Evolutionary conservation across 2,329 filamentous ascomycete genomes (phyloP).

Genomic region (Claviceps monticola): DNA sequence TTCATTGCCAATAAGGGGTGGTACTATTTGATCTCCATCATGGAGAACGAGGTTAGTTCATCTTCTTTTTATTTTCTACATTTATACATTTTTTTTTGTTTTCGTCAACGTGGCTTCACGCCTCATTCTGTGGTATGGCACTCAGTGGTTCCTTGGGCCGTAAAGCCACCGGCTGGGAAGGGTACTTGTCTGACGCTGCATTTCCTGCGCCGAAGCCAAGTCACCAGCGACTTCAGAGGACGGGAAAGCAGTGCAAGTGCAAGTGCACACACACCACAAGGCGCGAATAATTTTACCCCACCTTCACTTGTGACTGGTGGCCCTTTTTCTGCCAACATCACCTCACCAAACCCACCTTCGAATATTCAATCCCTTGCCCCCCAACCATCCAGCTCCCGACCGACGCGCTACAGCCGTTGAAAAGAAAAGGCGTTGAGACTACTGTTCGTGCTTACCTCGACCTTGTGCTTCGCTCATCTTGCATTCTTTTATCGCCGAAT

Average conservation of each 20-base stretch:
- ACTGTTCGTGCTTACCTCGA: constrained; percentile 1
- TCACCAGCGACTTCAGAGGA: background rate
- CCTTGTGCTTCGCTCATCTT: background rate
- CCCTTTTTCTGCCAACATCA: constrained; percentile 2
- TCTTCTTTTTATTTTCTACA: background rate
- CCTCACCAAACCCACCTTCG: background rate
- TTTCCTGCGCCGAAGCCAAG: background rate
- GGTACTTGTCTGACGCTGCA: background rate
- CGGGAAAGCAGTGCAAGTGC: background rate
- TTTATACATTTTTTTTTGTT: background rate
- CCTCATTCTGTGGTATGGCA: background rate
- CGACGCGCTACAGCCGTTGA: background rate
- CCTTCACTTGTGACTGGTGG: constrained; percentile 6
- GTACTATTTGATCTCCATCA: constrained; percentile 5
- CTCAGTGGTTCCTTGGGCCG: background rate
- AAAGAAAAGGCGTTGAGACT: background rate
- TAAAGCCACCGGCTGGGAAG: background rate
- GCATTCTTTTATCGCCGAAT: background rate
- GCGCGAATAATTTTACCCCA: constrained; percentile 8
- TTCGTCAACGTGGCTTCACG: background rate
- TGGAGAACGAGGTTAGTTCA: constrained; percentile 11
- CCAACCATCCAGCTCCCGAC: background rate
- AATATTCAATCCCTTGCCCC: background rate
- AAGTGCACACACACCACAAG: background rate
- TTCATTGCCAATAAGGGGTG: background rate